Evolutionary conservation across 164 flowering plant genomes (phyloP).

Genomic region (Vitis rupestris): DNA sequence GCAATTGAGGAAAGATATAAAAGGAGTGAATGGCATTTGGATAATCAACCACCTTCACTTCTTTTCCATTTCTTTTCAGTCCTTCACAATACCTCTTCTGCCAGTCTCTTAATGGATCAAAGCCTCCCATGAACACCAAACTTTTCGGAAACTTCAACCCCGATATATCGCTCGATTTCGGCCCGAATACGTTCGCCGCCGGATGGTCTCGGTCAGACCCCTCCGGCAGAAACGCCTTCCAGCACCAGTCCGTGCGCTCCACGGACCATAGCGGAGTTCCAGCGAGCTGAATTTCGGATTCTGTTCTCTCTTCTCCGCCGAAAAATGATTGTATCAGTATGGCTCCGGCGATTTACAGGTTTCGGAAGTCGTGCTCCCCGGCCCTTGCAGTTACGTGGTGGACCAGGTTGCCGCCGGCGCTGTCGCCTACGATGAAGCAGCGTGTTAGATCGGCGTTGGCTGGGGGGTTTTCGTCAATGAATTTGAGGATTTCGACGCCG

Average conservation of each 20-base stretch:
- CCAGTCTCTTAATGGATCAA: slow-evolving; percentile 31
- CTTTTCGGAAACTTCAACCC: slow-evolving; percentile 22
- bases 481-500: slow-evolving; percentile 25
- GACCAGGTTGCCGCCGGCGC: slow-evolving; percentile 29
- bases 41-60: slow-evolving; percentile 22
- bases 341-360: slow-evolving; percentile 10
- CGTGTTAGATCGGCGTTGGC: neutral
- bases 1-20: slow-evolving; percentile 20
- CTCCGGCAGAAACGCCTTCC: slow-evolving; percentile 37
- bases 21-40: slow-evolving; percentile 28
- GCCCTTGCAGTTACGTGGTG: slow-evolving; percentile 22
- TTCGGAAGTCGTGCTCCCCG: neutral
- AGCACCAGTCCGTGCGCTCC: slow-evolving; percentile 18
- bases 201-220: slow-evolving; percentile 38
- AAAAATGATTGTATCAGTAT: slow-evolving; percentile 26
- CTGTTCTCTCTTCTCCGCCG: slow-evolving; percentile 37
- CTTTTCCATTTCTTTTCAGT: slow-evolving; percentile 20
- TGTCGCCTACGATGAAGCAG: slow-evolving; percentile 29
- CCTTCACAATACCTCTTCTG: slow-evolving; percentile 25
- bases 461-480: slow-evolving; percentile 3
- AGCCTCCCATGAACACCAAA: slow-evolving; percentile 30
- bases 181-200: slow-evolving; percentile 30
- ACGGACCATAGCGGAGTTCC: slow-evolving; percentile 9
- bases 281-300: slow-evolving; percentile 24
- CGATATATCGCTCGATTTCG: slow-evolving; percentile 12